These are phyloP conservation scores for Pythium inflatum DNA, from an alignment of 352 stramenopile genomes.

Conservation along the genomic window DNA sequence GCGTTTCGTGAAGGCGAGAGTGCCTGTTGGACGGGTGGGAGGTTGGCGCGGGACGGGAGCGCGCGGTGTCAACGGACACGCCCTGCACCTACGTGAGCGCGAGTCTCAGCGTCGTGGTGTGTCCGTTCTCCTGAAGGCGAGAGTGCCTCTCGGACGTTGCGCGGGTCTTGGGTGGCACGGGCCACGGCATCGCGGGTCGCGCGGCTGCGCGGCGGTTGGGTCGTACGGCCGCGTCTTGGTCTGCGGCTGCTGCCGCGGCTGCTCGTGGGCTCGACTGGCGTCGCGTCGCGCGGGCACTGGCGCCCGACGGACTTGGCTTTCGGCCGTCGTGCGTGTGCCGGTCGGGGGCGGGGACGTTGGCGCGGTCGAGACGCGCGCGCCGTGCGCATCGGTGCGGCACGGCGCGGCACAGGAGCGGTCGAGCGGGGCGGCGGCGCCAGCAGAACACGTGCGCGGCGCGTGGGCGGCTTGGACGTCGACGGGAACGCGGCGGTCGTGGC, in stretches of 20 bases:
- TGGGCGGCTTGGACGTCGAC: no score
- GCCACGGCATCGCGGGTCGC: background rate
- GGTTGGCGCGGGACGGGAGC: background rate
- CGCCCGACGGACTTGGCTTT: background rate
- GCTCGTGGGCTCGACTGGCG: background rate
- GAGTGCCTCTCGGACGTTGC: background rate
- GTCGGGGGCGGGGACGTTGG: background rate
- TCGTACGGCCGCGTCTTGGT: background rate
- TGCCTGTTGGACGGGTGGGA: background rate
- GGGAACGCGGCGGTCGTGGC: no score
- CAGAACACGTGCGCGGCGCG: no score
- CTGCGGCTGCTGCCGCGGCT: background rate
- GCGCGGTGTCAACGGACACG: background rate
- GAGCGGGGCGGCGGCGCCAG: no score
- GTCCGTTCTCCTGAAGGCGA: background rate
- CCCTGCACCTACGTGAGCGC: background rate
- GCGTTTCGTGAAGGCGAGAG: no score
- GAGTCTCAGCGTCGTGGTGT: background rate
- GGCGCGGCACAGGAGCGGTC: no score
- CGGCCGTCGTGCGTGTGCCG: background rate
- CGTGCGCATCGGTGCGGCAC: no score
- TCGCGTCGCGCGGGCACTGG: no score
- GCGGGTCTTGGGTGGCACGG: background rate
- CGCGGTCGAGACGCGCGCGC: background rate
- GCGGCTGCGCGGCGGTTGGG: background rate